These are phyloP conservation scores for Podospora anserina DNA, from an alignment of 495 filamentous ascomycete species.

Conservation along the genomic window DNA sequence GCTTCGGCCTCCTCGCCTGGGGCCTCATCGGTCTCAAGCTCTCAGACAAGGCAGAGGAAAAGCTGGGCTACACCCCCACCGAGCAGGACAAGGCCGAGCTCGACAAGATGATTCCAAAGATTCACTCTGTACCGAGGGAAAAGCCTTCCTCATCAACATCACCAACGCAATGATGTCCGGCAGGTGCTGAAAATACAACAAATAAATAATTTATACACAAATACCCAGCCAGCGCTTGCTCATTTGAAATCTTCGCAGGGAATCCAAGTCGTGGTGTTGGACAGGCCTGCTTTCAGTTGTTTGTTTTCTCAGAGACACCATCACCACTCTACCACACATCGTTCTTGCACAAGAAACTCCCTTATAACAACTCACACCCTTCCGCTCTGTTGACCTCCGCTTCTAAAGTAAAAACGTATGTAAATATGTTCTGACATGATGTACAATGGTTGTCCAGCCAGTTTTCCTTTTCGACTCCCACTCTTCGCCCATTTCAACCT, in stretches of 20 bases:
- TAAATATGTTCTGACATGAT: constrained; percentile 30
- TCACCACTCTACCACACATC: no score
- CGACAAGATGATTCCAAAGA: constrained; percentile 36
- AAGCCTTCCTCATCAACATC: constrained; percentile 2
- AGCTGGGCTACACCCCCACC: constrained; percentile 42
- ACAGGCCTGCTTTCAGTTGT: no score
- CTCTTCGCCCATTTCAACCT: neutral
- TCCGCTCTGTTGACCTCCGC: neutral
- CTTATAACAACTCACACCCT: neutral
- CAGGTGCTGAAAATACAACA: neutral
- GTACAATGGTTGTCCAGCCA: constrained; percentile 22
- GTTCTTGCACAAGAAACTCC: neutral
- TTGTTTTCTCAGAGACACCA: no score
- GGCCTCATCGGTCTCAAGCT: constrained; percentile 41
- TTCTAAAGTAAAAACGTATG: constrained; percentile 18
- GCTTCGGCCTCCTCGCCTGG: constrained; percentile 44
- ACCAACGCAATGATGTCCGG: neutral
- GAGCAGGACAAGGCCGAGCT: constrained; percentile 44
- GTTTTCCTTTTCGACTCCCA: constrained; percentile 4
- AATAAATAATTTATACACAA: neutral
- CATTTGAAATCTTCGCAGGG: no score
- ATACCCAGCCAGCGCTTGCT: no score
- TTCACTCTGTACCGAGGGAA: constrained; percentile 37
- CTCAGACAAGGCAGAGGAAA: constrained; percentile 41
- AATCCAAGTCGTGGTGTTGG: no score